phyloP scores from a whole-genome alignment of 1,284 basidiomycete genomes.

The Trichosporon sp. region DNA sequence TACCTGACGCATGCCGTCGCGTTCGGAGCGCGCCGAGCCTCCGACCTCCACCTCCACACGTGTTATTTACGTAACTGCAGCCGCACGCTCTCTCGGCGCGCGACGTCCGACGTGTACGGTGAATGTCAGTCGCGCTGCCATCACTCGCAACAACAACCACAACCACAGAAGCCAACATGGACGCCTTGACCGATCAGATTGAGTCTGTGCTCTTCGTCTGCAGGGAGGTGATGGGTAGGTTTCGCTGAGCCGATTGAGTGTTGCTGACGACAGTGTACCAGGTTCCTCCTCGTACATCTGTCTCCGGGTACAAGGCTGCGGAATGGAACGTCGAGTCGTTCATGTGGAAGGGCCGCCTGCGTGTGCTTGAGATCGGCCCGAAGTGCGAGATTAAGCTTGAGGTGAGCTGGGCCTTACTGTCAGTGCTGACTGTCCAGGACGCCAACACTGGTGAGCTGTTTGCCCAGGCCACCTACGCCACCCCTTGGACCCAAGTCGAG shows the following conservation, averaged over 20 bases:
- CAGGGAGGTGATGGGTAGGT: constrained; percentile 50
- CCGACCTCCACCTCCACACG: not conserved
- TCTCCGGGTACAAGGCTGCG: constrained; percentile 49
- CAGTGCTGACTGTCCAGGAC: constrained; percentile 29
- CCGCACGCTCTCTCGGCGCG: not conserved
- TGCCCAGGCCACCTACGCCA: constrained; percentile 83
- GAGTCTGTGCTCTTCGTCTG: constrained; percentile 49
- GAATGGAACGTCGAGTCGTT: constrained; percentile 50
- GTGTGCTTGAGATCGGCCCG: constrained; percentile 44
- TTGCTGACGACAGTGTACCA: constrained; percentile 43
- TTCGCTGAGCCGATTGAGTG: no score
- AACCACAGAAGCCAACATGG: constrained; percentile 22
- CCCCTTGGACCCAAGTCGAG: constrained; percentile 73
- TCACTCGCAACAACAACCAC: not conserved
- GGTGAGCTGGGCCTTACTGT: constrained; percentile 26
- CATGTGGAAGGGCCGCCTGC: constrained; percentile 50
- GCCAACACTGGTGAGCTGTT: constrained; percentile 59
- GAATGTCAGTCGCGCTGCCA: not conserved
- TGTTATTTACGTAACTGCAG: not conserved
- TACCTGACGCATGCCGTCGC: not conserved
- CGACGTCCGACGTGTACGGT: constrained; percentile 1
- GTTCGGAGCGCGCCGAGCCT: not conserved
- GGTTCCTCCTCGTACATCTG: constrained; percentile 47
- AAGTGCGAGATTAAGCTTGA: constrained; percentile 48
- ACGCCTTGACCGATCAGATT: constrained; percentile 46